Conservation (phyloP, 805 yeast species). For the Kodamaea restingae region DNA sequence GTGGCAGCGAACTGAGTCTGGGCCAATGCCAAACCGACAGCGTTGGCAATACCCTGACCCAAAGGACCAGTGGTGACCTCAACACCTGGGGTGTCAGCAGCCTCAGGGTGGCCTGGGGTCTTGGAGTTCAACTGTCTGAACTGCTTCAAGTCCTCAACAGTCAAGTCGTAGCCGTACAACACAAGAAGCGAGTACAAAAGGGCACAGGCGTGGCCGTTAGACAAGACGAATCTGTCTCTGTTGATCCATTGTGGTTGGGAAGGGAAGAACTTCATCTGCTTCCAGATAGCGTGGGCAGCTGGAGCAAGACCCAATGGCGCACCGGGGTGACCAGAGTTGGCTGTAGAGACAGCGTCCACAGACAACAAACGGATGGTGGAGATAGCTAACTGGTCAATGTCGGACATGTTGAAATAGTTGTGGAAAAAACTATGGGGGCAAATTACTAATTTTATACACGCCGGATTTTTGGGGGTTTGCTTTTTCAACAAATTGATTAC, state of each 20-base stretch:
- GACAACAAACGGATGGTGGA: constrained; percentile 86
- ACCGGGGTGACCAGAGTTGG: constrained; percentile 98
- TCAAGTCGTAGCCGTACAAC: constrained; percentile 75
- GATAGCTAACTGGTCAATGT: constrained; percentile 69
- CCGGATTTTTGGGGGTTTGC: constrained; percentile 3
- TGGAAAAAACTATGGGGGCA: constrained; percentile 4
- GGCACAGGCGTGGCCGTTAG: constrained; percentile 97
- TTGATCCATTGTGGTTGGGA: constrained; percentile 88
- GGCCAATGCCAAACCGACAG: constrained; percentile 95
- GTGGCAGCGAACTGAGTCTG: constrained; percentile 88
- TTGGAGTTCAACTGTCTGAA: constrained; percentile 89
- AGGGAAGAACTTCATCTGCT: constrained; percentile 82
- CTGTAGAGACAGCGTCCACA: constrained; percentile 79
- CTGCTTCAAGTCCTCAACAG: constrained; percentile 80
- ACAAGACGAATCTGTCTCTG: constrained; percentile 91
- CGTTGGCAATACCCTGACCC: constrained; percentile 96
- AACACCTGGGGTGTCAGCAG: constrained; percentile 75
- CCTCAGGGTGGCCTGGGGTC: constrained; percentile 98
- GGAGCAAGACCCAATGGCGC: constrained; percentile 99
- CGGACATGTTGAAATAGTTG: constrained; percentile 18
- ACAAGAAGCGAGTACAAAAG: constrained; percentile 80
- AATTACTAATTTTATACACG: constrained; percentile 1
- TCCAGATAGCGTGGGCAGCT: constrained; percentile 83
- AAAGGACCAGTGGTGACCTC: constrained; percentile 98
- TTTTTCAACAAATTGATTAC: background rate